phyloP scores from a whole-genome alignment of 805 yeast genomes.

The Tetrapisispora pingtungensis region DNA sequence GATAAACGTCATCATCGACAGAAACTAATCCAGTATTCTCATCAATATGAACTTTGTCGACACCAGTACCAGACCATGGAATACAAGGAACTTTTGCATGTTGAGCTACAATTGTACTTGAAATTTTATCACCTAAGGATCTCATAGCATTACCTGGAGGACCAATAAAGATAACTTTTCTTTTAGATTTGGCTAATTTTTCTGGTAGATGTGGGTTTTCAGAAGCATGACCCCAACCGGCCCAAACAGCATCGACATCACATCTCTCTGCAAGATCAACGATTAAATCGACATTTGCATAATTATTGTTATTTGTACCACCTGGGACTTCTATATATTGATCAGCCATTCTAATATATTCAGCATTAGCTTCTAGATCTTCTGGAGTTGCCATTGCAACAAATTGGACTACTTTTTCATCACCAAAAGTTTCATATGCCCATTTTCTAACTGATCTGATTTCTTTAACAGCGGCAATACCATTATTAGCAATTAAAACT shows the following conservation, averaged over 20 bases:
- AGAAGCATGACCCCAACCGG: constrained; percentile 99
- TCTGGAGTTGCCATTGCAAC: constrained; percentile 99
- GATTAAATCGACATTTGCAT: constrained; percentile 94
- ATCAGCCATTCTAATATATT: constrained; percentile 97
- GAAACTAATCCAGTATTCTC: constrained; percentile 67
- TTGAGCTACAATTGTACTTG: constrained; percentile 97
- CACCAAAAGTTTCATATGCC: constrained; percentile 98
- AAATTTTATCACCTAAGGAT: constrained; percentile 97
- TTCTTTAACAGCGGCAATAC: constrained; percentile 98
- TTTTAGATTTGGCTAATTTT: constrained; percentile 83
- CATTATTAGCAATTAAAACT: constrained; percentile 92
- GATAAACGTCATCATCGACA: constrained; percentile 74
- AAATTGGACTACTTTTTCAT: constrained; percentile 86
- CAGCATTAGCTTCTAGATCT: constrained; percentile 93
- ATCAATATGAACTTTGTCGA: constrained; percentile 69
- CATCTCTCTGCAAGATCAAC: constrained; percentile 97
- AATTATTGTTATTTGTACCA: constrained; percentile 96
- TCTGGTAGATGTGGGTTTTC: constrained; percentile 95
- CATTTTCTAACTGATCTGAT: constrained; percentile 95
- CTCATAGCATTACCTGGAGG: constrained; percentile 99
- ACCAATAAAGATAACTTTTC: constrained; percentile 87
- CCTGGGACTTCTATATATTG: constrained; percentile 98
- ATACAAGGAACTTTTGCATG: constrained; percentile 97
- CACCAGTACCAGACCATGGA: constrained; percentile 99
- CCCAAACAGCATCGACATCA: constrained; percentile 98